phyloP scores from a whole-genome alignment of 2,329 filamentous ascomycete species.

The Drechslera avenae region DNA sequence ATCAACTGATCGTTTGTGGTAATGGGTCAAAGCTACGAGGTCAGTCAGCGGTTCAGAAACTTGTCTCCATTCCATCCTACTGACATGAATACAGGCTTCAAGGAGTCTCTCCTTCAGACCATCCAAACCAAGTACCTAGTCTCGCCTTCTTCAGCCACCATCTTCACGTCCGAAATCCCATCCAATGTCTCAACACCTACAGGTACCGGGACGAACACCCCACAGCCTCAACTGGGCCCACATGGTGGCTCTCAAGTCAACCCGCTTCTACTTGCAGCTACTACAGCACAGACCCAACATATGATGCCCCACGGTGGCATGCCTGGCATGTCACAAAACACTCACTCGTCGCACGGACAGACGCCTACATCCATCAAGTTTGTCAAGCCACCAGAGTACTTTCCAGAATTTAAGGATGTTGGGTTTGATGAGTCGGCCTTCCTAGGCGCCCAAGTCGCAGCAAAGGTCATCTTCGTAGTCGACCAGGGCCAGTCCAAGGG shows the following conservation, averaged over 20 bases:
- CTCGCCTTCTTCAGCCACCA: constrained; percentile 89
- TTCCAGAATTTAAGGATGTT: constrained; percentile 83
- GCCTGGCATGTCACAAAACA: constrained; percentile 52
- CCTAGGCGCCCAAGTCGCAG: constrained; percentile 84
- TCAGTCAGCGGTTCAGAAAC: constrained; percentile 35
- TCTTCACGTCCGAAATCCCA: constrained; percentile 95
- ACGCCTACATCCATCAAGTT: constrained; percentile 85
- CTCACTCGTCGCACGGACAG: constrained; percentile 68
- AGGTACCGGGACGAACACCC: constrained; percentile 90
- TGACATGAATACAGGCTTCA: constrained; percentile 67
- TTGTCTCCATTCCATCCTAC: constrained; percentile 18
- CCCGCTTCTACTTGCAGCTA: constrained; percentile 88
- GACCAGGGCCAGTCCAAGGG: constrained; percentile 71
- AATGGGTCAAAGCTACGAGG: constrained; percentile 75
- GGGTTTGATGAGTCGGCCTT: constrained; percentile 83
- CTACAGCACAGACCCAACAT: constrained; percentile 68
- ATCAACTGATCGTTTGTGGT: constrained; percentile 87
- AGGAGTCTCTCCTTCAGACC: constrained; percentile 81
- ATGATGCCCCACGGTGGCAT: constrained; percentile 50
- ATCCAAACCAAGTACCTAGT: constrained; percentile 84
- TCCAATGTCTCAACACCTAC: constrained; percentile 90
- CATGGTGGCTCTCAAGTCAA: constrained; percentile 70
- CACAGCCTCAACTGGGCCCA: constrained; percentile 63
- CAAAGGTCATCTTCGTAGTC: constrained; percentile 72
- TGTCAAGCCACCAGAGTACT: constrained; percentile 79